A percentile compares a stretch with the other conserved stretches of the same genome.
These are phyloP conservation scores for Chaetoscypha palmicola DNA, from an alignment of 2,329 filamentous ascomycete genomes.

Conservation along the genomic window DNA sequence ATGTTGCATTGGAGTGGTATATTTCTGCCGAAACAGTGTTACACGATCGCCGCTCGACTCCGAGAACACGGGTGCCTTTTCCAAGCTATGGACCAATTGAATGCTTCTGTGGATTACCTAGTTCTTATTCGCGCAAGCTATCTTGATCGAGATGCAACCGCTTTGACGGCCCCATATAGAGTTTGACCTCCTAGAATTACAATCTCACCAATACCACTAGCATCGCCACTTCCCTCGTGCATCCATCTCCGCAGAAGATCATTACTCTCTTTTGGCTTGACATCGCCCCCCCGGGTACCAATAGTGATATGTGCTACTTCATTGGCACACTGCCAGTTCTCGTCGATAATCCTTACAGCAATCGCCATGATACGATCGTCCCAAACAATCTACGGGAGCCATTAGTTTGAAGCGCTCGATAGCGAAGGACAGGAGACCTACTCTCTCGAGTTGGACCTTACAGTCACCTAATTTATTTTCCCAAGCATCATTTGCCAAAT, in stretches of 20 bases:
- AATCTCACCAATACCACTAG: conserved; percentile 28
- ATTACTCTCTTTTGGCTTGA: conserved; percentile 96
- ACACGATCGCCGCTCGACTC: too few species aligned
- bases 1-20: too few species aligned
- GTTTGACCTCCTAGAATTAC: conserved; percentile 23
- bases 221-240: conserved; percentile 41
- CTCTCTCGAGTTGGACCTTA: conserved; percentile 55
- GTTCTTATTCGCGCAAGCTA: neutral
- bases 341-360: conserved; percentile 64
- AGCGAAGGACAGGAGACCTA: conserved; percentile 27
- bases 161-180: conserved; percentile 28
- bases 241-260: conserved; percentile 72
- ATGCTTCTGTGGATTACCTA: too few species aligned
- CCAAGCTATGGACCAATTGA: too few species aligned
- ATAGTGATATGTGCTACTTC: conserved; percentile 80
- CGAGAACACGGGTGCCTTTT: too few species aligned
- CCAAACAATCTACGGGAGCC: conserved; percentile 61
- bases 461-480: conserved; percentile 55
- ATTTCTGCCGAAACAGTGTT: too few species aligned
- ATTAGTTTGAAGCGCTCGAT: neutral
- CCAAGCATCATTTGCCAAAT: conserved; percentile 36
- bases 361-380: conserved; percentile 87
- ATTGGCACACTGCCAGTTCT: conserved; percentile 66
- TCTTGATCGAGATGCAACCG: conserved; percentile 22
- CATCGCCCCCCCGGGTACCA: conserved; percentile 63